Base-by-base conservation (phyloP, 306 rosid species). In the Cucumis melo region DNA sequence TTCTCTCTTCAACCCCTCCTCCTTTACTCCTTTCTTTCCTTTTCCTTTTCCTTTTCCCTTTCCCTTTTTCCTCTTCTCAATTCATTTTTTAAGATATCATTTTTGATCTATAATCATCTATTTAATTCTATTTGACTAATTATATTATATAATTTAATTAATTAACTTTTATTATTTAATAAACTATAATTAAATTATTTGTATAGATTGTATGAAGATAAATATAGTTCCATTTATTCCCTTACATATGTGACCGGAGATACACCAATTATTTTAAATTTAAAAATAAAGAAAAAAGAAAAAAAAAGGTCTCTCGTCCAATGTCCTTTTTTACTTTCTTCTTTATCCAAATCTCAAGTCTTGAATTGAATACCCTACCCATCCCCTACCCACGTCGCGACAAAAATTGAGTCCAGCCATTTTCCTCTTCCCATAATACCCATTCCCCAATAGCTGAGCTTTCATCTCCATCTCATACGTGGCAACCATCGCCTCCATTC, bases 341-440 rank as follows among this genome's bases (percentile, higher is more conserved):
- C 54, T 66, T 66, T 66, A 41, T 66, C 41, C 29, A 59, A 75
- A 27, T 16, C 55, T 68, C 82, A 79, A 83, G 83, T 79, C 70
- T 83, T 70, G 62, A 73, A 73, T 58, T 27, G 29, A 27, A 27
- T 27, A 27, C 29, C 29, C 29, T 3, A 27, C 29, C 29, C 29
- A 27, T 27, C 59, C 68, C 34, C 57, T 34, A 50, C 56, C 51
- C 56, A 70, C 73, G 82, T 87, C 82, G 78, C 86, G 87, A 84
- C 91, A 80, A 87, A 85, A 62, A 11, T 6, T 67, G 74, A 67
- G 36, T 11, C n/a, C 55, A 42, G 6, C 55, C 50, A 19, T 34
- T 34, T 74, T 74, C 21, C 6, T 39, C 65, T 54, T 55, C 78
- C 78, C 48, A 16, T 19, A 74, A 34, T 74, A 3, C 32, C 78